Base-by-base conservation (phyloP, 2,329 filamentous ascomycete genomes). In the Phyllosticta citrichinensis region DNA sequence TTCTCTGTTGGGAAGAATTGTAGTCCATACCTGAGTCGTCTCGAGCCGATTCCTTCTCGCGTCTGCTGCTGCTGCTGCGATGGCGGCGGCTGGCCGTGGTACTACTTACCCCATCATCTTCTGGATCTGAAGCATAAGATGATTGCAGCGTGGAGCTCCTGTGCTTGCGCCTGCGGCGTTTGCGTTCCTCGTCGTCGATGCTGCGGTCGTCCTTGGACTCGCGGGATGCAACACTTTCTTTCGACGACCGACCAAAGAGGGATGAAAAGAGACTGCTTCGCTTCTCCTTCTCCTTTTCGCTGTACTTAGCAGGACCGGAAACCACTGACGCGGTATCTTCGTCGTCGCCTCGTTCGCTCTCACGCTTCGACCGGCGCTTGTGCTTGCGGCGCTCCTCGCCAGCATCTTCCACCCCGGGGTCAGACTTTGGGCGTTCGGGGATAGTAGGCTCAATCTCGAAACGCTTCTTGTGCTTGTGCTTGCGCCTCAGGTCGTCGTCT, bases 141-240 rank as follows among this genome's bases (percentile, higher is more conserved):
- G 63, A 68, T 66, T 64, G 72, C 67, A 52, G 61, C 25, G 55
- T 62, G 10, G 63, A 69, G 67, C 64, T 73, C 66, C 10, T 71
- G 73, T 57, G 68, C 66, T 79, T 78, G 64, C 75, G 75, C 63
- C 75, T 77, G 52, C 75, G 76, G 62, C 74, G 77, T 60, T 76
- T 76, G 50, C 70, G 67, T 50, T 77, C 73, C 24, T 60, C 58
- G 17, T 47, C 52, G 55, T 73, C 73, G 11, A 74, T 72, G 5
- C 52, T 52, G 27, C 60, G 47, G 6, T 51, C 20, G 51, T 75
- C 73, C 22, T 74, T 70, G 9, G 69, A 53, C 58, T 24, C 55
- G 52, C 35, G 47, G 22, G 57, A 60, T 14, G 19, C 47, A 17
- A 52, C 47, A 53, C 58, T 61, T 24, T 61, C 60, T 50, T 61